A percentile compares a stretch with the other conserved stretches of the same genome.
Conservation (phyloP, 2,329 filamentous ascomycete species). For the Ceratocystis lukuohia region DNA sequence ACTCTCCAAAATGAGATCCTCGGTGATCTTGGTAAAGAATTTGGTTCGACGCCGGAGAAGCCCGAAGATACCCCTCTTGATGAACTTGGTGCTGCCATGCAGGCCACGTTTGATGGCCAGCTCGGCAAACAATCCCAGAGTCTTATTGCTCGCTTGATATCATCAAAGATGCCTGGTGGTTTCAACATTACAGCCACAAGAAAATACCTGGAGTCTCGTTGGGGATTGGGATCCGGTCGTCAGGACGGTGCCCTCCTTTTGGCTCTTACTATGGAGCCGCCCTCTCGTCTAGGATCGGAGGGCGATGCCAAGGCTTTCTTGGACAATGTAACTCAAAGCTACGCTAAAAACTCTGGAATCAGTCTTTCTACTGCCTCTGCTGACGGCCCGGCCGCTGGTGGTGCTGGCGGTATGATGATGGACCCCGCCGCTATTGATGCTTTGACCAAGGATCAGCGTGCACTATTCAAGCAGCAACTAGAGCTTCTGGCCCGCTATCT, state of each 20-base stretch:
- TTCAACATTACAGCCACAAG: conserved; percentile 96
- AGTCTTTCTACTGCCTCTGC: conserved; percentile 64
- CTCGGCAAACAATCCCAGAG: conserved; percentile 93
- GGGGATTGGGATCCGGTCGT: conserved; percentile 73
- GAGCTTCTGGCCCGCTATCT: conserved; percentile 91
- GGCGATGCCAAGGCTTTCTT: conserved; percentile 84
- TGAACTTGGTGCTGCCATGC: conserved; percentile 88
- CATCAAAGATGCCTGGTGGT: conserved; percentile 97
- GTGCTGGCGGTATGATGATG: conserved; percentile 88
- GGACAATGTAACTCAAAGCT: conserved; percentile 79
- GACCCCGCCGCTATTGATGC: conserved; percentile 94
- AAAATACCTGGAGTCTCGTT: conserved; percentile 89
- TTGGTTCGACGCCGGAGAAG: conserved; percentile 94
- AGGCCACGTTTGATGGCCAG: conserved; percentile 97
- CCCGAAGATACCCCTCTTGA: conserved; percentile 95
- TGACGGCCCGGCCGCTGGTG: conserved; percentile 57
- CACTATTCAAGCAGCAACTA: conserved; percentile 95
- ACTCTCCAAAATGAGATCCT: conserved; percentile 98
- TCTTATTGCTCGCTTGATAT: conserved; percentile 85
- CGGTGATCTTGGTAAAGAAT: conserved; percentile 94
- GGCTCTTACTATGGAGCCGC: conserved; percentile 83
- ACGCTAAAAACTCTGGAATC: conserved; percentile 71
- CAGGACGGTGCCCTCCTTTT: conserved; percentile 85
- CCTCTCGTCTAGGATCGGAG: conserved; percentile 77
- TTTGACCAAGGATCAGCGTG: conserved; percentile 88